Percentiles rank a stretch among this genome's conserved stretches.
Evolutionary conservation across 2,329 filamentous ascomycete genomes (phyloP).

Genomic region (Penicillium fuscoglaucum): DNA sequence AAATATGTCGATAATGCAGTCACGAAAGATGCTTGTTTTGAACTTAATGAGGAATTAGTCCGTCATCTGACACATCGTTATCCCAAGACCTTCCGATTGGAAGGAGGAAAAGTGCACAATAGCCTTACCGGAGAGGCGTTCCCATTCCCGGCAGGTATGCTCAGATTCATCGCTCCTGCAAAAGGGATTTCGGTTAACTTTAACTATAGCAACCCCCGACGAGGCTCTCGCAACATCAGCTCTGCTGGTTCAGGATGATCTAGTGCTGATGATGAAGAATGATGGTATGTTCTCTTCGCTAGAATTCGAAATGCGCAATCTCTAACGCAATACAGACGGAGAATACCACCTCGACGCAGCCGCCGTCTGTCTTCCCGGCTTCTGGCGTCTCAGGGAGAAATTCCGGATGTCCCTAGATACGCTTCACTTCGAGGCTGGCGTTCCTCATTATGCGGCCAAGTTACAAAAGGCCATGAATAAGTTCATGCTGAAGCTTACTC

Average conservation of each 20-base stretch:
- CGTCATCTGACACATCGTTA: constrained; percentile 12
- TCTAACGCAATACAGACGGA: too few relatives aligned
- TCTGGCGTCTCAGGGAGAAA: too few relatives aligned
- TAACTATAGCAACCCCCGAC: background rate
- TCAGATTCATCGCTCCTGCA: too few relatives aligned
- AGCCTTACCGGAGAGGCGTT: constrained; percentile 1
- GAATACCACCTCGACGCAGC: too few relatives aligned
- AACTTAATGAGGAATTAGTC: constrained; percentile 8
- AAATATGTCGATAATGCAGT: constrained; percentile 18
- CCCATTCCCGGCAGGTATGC: background rate
- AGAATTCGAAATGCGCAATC: too few relatives aligned
- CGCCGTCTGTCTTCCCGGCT: too few relatives aligned
- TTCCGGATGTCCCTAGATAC: too few relatives aligned
- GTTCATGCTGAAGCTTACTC: too few relatives aligned
- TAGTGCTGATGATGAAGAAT: constrained; percentile 1
- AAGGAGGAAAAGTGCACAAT: constrained; percentile 7
- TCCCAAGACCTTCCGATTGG: constrained; percentile 6
- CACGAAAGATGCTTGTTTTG: constrained; percentile 15
- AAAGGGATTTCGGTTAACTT: background rate
- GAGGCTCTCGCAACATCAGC: background rate
- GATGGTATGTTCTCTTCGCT: background rate
- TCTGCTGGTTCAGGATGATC: constrained; percentile 1
- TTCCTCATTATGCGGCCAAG: too few relatives aligned
- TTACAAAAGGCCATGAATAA: too few relatives aligned
- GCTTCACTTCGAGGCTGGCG: too few relatives aligned